phyloP scores from a whole-genome alignment of 257 asterid species.

The Nicotiana otophora region DNA sequence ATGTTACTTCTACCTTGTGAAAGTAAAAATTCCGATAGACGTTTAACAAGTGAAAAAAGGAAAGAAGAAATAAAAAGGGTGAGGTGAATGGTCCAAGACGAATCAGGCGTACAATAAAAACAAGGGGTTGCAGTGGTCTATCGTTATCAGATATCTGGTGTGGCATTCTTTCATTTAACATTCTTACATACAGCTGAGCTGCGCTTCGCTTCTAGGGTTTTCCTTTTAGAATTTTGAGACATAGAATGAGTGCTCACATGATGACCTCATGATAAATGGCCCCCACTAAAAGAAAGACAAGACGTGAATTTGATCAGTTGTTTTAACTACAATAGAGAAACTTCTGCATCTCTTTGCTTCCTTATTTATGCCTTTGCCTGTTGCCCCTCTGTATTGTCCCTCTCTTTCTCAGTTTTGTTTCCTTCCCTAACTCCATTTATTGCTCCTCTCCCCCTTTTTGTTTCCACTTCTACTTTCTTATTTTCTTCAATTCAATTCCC shows the following conservation, averaged over 20 bases:
- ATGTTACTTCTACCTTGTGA: too few species aligned
- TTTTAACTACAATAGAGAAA: slow-evolving; percentile 9
- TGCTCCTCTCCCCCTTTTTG: neutral
- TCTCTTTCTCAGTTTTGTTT: neutral
- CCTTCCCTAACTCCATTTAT: neutral
- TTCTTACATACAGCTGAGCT: neutral
- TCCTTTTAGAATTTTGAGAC: neutral
- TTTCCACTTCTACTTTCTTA: neutral
- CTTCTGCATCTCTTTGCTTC: neutral
- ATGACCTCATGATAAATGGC: slow-evolving; percentile 8
- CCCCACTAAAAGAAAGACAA: neutral
- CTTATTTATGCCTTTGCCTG: neutral
- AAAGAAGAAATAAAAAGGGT: too few species aligned
- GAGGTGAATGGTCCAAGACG: neutral
- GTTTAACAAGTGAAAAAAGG: too few species aligned
- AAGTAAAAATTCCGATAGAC: too few species aligned
- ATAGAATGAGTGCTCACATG: slow-evolving; percentile 6
- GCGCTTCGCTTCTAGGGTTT: neutral
- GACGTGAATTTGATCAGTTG: neutral
- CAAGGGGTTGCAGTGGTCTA: neutral
- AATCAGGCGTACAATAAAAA: neutral
- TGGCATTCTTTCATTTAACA: slow-evolving; percentile 11
- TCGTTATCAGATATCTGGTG: slow-evolving; percentile 1
- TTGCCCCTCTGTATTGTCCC: neutral
- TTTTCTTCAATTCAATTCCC: neutral